Conservation (phyloP, 257 asterid species). For the Linderniella brevidens region DNA sequence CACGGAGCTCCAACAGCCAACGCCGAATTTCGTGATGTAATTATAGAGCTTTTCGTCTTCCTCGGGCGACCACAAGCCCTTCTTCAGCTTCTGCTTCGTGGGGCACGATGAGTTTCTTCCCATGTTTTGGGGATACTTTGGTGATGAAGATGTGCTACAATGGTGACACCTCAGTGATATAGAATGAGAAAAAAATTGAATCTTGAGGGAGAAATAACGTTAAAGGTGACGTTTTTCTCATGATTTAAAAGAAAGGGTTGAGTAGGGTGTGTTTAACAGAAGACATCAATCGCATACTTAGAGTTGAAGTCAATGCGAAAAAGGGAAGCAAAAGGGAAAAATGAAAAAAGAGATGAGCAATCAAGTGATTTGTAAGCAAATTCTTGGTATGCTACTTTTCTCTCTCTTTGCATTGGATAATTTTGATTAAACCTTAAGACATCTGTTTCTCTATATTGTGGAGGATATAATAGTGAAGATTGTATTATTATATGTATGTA, state of each 20-base stretch:
- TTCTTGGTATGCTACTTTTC: constrained; percentile 13
- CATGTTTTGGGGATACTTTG: background rate
- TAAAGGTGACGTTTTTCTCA: constrained; percentile 9
- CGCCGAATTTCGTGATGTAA: constrained; percentile 59
- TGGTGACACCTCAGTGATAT: too few species aligned
- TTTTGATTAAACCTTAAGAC: constrained; percentile 37
- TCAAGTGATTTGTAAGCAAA: constrained; percentile 61
- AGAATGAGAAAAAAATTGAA: too few species aligned
- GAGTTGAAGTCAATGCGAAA: constrained; percentile 22
- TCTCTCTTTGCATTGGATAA: constrained; percentile 2
- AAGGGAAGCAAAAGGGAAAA: constrained; percentile 9
- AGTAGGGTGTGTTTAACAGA: constrained; percentile 16
- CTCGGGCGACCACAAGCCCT: constrained; percentile 92
- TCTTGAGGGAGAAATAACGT: background rate
- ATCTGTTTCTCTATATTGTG: constrained; percentile 12
- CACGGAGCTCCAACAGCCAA: constrained; percentile 92
- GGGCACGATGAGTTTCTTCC: constrained; percentile 6
- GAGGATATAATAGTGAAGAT: constrained; percentile 10
- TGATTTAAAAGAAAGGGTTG: constrained; percentile 11
- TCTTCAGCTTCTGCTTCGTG: constrained; percentile 57
- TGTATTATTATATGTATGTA: constrained; percentile 4
- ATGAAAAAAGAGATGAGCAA: constrained; percentile 17
- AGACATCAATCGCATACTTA: constrained; percentile 18
- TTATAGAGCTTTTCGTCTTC: constrained; percentile 65
- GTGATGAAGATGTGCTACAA: background rate